Evolutionary conservation across 768 basidiomycete species (phyloP), one percentile per base, ranked within the genome.

Genomic region (Trametes cingulata): DNA sequence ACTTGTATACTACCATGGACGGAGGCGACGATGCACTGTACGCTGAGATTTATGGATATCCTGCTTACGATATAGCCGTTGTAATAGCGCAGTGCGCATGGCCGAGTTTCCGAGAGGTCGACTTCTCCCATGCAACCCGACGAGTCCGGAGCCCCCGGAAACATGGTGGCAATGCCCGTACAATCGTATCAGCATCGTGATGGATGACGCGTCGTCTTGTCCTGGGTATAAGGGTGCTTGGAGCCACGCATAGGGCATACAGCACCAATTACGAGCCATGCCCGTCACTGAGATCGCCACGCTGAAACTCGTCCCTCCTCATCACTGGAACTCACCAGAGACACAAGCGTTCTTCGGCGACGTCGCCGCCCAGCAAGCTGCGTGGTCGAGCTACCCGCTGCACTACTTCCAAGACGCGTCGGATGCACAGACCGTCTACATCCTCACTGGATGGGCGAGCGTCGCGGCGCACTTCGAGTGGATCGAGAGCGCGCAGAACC

Each of bases 391-490:
- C 15, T 75, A 75, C 62, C 75, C 78, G 14, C 60, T 82, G n/a
- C 66, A 70, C 25, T 80, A 75, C 64, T 82, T 77, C 68, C 62
- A 67, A 3, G 67, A 74, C 61, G 37, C 56, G 20, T 50, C 58
- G 1, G 64, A 69, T 27, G 52, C 71, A 1, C 42, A 55, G 6
- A 56, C 67, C 25, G 54, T 81, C 2, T 75, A 77, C 64, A 61
- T 83, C 25, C 65, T 81, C 29, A 76, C 79, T 0, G 80, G 80
- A 12, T 83, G 82, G 82, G 40, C 68, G 52, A 73, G 73, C 57
- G 75, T 77, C 22, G 65, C 59, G 12, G 74, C 76, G 9, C 81
- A 82, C 63, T 61, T 73, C 25, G 68, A 70, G 37, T 83, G 79
- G 78, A 76, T 81, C 17, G 62, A 60, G 6, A 78, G 77, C 55